Conservation (phyloP, 306 rosid species). For the Quercus glauca region DNA sequence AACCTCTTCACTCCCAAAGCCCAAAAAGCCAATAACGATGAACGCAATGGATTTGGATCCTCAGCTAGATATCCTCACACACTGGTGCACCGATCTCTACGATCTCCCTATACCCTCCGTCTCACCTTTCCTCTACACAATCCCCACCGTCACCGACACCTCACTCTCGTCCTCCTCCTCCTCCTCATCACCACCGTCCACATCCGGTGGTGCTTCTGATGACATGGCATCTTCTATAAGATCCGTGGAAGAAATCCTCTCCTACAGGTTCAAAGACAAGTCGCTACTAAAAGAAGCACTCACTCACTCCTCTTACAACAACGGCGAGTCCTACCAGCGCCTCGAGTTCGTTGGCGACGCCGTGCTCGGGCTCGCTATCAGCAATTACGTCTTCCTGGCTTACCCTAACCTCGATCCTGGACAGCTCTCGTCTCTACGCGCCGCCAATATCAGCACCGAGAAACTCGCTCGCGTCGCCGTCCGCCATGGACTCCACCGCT, state of each 20-base stretch:
- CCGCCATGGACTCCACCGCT: constrained; percentile 39
- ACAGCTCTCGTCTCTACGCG: constrained; percentile 53
- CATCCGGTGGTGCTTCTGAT: background rate
- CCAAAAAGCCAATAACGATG: no score
- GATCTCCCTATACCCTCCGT: no score
- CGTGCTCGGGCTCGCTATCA: constrained; percentile 42
- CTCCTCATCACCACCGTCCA: background rate
- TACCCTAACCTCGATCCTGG: constrained; percentile 50
- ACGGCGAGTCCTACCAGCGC: constrained; percentile 47
- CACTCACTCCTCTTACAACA: constrained; percentile 57
- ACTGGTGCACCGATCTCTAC: no score
- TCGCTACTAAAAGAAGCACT: constrained; percentile 67
- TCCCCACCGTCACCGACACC: background rate
- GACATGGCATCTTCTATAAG: constrained; percentile 17
- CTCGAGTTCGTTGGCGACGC: constrained; percentile 81
- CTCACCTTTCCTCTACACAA: background rate
- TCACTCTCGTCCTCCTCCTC: background rate
- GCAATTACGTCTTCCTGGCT: constrained; percentile 42
- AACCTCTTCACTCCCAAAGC: no score
- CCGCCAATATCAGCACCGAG: constrained; percentile 78
- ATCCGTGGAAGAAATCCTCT: constrained; percentile 38
- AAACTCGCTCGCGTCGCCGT: constrained; percentile 80
- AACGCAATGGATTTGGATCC: no score
- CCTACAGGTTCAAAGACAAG: constrained; percentile 41
- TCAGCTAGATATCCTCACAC: no score